Percentiles rank a stretch among this genome's conserved stretches.
Conservation (phyloP, 176 grass and related monocot genomes). For the Carex littledalei region DNA sequence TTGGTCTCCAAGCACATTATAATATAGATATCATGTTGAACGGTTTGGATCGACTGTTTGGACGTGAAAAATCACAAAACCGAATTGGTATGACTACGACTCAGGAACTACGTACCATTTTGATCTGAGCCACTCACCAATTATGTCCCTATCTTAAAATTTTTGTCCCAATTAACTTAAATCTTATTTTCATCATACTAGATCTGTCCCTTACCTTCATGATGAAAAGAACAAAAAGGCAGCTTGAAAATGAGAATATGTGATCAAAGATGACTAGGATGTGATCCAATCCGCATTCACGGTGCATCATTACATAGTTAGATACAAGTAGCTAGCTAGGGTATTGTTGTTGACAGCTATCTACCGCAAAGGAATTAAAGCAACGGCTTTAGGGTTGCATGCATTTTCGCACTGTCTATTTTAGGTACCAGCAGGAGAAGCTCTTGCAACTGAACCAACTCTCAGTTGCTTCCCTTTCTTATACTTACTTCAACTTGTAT, state of each 20-base stretch:
- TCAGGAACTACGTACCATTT: no score
- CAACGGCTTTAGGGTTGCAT: conserved; percentile 10
- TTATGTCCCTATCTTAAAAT: no score
- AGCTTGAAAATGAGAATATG: neutral
- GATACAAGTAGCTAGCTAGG: neutral
- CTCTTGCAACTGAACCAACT: neutral
- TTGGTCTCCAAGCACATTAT: no score
- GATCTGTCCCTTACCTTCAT: no score
- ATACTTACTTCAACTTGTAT: neutral
- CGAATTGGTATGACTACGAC: no score
- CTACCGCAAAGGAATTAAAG: neutral
- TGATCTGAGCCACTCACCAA: no score
- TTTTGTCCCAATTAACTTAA: no score
- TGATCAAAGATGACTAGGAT: conserved; percentile 17
- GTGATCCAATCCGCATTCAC: neutral
- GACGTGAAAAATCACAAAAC: no score
- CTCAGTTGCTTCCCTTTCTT: neutral
- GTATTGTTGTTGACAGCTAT: conserved; percentile 20
- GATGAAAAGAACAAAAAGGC: neutral
- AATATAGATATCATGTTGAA: no score
- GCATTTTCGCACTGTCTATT: neutral
- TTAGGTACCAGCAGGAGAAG: neutral
- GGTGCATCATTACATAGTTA: neutral
- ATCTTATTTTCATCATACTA: no score
- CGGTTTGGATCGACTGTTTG: no score